phyloP scores from a whole-genome alignment of 192 early-diverging fungal species.

The Coemansia sp. region DNA sequence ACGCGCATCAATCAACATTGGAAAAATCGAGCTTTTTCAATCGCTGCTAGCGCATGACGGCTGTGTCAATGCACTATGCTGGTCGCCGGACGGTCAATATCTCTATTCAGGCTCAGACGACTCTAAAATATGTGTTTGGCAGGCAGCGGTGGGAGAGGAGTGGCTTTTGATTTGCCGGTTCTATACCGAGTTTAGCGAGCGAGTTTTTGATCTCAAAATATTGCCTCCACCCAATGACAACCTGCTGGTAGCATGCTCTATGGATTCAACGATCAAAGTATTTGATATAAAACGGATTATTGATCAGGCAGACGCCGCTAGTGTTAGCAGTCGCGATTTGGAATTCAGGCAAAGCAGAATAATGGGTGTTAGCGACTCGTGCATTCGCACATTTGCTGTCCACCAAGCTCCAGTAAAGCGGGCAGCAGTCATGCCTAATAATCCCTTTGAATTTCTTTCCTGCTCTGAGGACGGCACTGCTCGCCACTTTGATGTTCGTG shows the following conservation, averaged over 20 bases:
- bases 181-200: conserved; percentile 66
- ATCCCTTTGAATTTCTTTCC: conserved; percentile 57
- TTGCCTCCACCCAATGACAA: conserved; percentile 61
- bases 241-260: conserved; percentile 63
- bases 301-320: conserved; percentile 4
- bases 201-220: conserved; percentile 76
- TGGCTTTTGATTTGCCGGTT: conserved; percentile 38
- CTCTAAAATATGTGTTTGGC: conserved; percentile 58
- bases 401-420: conserved; percentile 58
- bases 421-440: conserved; percentile 43
- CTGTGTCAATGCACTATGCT: conserved; percentile 53
- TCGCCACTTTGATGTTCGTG: conserved; percentile 62
- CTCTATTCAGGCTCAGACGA: conserved; percentile 66
- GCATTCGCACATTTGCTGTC: conserved; percentile 52
- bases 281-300: conserved; percentile 50
- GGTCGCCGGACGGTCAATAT: conserved; percentile 58
- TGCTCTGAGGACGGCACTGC: conserved; percentile 63
- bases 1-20: conserved; percentile 12
- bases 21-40: conserved; percentile 28
- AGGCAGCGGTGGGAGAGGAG: conserved; percentile 46
- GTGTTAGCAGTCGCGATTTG: neutral
- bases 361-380: conserved; percentile 3
- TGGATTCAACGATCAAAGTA: conserved; percentile 60
- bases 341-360: neutral
- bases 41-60: conserved; percentile 44